These are phyloP conservation scores for Eragrostis tef DNA, from an alignment of 202 grass and related monocot species.

Conservation along the genomic window DNA sequence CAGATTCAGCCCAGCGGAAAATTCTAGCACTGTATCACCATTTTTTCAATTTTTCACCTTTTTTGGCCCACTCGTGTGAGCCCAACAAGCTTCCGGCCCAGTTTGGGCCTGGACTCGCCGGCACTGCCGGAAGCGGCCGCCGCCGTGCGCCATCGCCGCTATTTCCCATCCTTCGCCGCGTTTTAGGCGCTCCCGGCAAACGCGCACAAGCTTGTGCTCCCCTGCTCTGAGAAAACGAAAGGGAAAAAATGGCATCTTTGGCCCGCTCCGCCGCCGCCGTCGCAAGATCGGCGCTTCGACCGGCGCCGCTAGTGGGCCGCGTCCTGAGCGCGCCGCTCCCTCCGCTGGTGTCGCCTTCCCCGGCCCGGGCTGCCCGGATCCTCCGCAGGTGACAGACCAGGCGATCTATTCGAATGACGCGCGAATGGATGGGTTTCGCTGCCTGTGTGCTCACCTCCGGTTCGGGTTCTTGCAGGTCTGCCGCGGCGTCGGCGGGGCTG, in stretches of 20 bases:
- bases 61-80: too few species aligned
- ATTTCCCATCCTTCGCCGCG: too few species aligned
- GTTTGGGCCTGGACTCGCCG: too few species aligned
- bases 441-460: background rate
- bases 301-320: slow-evolving; percentile 30
- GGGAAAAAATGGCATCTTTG: slow-evolving; percentile 59
- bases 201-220: too few species aligned
- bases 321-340: slow-evolving; percentile 16
- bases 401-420: background rate
- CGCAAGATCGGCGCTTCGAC: slow-evolving; percentile 50
- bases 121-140: too few species aligned
- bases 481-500: slow-evolving; percentile 52
- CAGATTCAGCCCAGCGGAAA: too few species aligned
- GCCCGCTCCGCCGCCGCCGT: slow-evolving; percentile 48
- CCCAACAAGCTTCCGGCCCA: too few species aligned
- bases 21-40: too few species aligned
- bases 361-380: slow-evolving; percentile 41
- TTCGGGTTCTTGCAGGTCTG: slow-evolving; percentile 42
- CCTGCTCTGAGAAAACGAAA: background rate
- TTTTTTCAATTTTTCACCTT: too few species aligned
- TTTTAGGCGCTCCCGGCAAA: too few species aligned
- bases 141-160: too few species aligned
- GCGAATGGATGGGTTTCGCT: background rate
- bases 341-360: slow-evolving; percentile 15
- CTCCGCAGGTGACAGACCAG: slow-evolving; percentile 25